Base-by-base conservation (phyloP, 192 early-diverging fungal species). In the Backusella psychrophila region DNA sequence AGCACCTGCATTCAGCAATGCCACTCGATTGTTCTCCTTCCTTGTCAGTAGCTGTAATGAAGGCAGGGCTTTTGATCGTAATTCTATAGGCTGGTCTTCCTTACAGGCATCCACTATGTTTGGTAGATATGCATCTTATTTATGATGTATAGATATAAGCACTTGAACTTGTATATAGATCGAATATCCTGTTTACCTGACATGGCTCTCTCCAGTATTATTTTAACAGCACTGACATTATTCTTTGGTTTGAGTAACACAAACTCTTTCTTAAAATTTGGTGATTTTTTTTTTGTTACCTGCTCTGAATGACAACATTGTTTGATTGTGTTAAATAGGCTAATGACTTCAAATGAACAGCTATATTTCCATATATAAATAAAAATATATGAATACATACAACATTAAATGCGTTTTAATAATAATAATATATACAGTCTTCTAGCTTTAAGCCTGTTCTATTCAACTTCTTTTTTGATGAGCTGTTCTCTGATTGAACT, bases 121-220 rank as follows among this genome's bases (percentile, higher is more conserved):
- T 14, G 84, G 81, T 31, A 93, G 83, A 63, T 87, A 84, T 19
- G 80, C 75, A 12, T 86, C 91, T 92, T 75, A 29, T 38, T 14
- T 23, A 38, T 34, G 33, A 14, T 65, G 15, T 63, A 31, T 31
- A 31, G 2, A 6, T 19, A 52, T 29, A 65, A 41, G 21, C 26
- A 14, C 14, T 11, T 31, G 35, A 35, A 29, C 5, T 49, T 49
- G 33, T 38, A 19, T 59, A 29, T 2, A 1, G 44, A 17, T 56
- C 19, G 33, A 44, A 21, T 70, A 39, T 29, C 26, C 68, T 44
- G 6, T 49, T 49, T 89, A 89, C 89, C 90, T 73, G 84, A 85
- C 87, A 94, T 93, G 33, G 92, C 92, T 26, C 93, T 81, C 66
- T 89, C 89, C 21, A 94, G 82, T 6, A 93, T 82, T n/a, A 94